Conservation (phyloP, 2,329 filamentous ascomycete genomes). For the Phoma sp. region DNA sequence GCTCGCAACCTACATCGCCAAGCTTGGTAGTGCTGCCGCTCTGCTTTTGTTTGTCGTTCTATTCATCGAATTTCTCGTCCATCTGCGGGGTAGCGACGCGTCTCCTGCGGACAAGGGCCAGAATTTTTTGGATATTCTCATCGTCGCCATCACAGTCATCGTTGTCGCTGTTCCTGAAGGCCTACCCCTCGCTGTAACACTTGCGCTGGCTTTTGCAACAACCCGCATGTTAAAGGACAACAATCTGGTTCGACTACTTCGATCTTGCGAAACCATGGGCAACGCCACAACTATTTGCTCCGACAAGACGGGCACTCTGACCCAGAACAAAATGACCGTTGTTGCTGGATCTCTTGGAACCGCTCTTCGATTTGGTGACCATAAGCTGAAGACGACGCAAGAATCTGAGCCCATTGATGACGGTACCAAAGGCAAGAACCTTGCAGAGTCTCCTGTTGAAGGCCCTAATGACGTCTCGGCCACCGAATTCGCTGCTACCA, state of each 20-base stretch:
- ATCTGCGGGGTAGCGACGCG: slow-evolving; percentile 62
- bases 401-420: slow-evolving; percentile 31
- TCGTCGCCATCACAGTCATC: slow-evolving; percentile 70
- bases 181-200: slow-evolving; percentile 70
- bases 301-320: slow-evolving; percentile 59
- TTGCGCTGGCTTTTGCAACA: slow-evolving; percentile 72
- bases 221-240: slow-evolving; percentile 74
- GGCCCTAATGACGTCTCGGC: slow-evolving; percentile 59
- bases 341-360: slow-evolving; percentile 74
- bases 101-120: slow-evolving; percentile 79
- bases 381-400: slow-evolving; percentile 39
- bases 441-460: slow-evolving; percentile 45
- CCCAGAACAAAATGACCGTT: slow-evolving; percentile 63
- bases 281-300: slow-evolving; percentile 80
- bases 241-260: slow-evolving; percentile 72
- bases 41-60: slow-evolving; percentile 83
- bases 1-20: slow-evolving; percentile 81
- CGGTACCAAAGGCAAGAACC: slow-evolving; percentile 42
- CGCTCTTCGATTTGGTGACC: slow-evolving; percentile 62
- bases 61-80: slow-evolving; percentile 82
- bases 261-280: slow-evolving; percentile 75
- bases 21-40: slow-evolving; percentile 77
- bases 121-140: slow-evolving; percentile 68
- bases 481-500: slow-evolving; percentile 61
- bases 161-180: slow-evolving; percentile 75